Evolutionary conservation across 768 basidiomycete genomes (phyloP), one percentile per base, ranked within the genome.

Genomic region (Boletus reticuloceps): DNA sequence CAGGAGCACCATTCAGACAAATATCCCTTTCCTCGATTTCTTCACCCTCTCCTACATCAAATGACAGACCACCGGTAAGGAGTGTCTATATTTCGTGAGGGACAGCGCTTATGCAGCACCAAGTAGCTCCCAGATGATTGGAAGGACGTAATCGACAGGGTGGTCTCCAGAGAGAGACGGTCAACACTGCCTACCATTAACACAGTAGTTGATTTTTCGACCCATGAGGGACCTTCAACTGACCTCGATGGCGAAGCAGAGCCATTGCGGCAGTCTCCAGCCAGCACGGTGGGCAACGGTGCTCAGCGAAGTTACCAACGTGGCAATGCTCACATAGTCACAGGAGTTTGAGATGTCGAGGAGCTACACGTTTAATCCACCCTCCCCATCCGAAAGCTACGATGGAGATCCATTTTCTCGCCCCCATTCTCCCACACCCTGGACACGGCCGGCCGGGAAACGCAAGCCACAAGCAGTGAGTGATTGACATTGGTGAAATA

Each of bases 371-470:
- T 69, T 69, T 58, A 53, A 70, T 59, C 67, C 64, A 53, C 69
- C 72, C 58, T 71, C 70, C 47, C 72, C 70, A 59, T 69, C 62
- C 7, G 72, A 71, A 54, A 73, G 65, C 57, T 72, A 50, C 47
- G 70, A 69, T 51, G 63, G 65, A 51, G 70, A 71, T 56, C 69
- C 71, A 19, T 51, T 72, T 52, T 71, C 69, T 62, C 71, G 71
- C 36, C 71, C 72, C 3, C 50, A 65, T 54, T 73, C 72, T 56
- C 71, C 68, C 61, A 73, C 70, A 65, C 72, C 69, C 34, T 73
- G 72, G 71, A 38, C 56, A 29, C 60, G 69, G 43, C 58, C 54
- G 16, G 54, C 40, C 46, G 53, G 61, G 4, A 72, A 63, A 52
- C 64, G 64, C 59, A 70, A 59, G 48, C 54, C 58, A 42, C 70